phyloP scores from a whole-genome alignment of 495 filamentous ascomycete genomes.

The Letharia lupina region DNA sequence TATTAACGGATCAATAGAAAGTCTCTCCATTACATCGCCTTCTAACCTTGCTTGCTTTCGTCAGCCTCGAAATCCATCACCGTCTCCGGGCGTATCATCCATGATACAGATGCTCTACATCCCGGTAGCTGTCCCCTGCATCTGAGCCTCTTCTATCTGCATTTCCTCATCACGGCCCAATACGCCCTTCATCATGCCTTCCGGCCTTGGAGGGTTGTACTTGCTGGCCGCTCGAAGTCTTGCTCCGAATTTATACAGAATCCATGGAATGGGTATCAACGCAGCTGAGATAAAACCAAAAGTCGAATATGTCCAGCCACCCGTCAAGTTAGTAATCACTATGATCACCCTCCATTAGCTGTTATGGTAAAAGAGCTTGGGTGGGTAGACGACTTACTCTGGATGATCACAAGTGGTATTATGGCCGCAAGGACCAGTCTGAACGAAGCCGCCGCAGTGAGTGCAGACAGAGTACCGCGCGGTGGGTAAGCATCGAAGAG shows the following conservation, averaged over 20 bases:
- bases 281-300: slow-evolving; percentile 36
- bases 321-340: slow-evolving; percentile 35
- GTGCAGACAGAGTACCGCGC: slow-evolving; percentile 27
- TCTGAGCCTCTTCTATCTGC: slow-evolving; percentile 19
- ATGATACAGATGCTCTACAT: slow-evolving; percentile 4
- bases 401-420: slow-evolving; percentile 27
- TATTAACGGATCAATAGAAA: not conserved
- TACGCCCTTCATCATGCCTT: slow-evolving; percentile 16
- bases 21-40: not conserved
- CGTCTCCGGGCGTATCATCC: not conserved
- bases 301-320: slow-evolving; percentile 36
- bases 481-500: slow-evolving; percentile 36
- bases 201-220: slow-evolving; percentile 29
- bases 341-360: not conserved
- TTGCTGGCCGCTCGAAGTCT: slow-evolving; percentile 38
- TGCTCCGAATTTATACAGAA: slow-evolving; percentile 40
- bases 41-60: not conserved
- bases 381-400: slow-evolving; percentile 13
- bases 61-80: not conserved
- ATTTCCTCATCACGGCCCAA: slow-evolving; percentile 20
- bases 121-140: slow-evolving; percentile 7
- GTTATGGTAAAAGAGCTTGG: not conserved
- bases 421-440: slow-evolving; percentile 22
- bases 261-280: slow-evolving; percentile 36
- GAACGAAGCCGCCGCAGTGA: slow-evolving; percentile 23